These are phyloP conservation scores for Microsporum audouinii DNA, from an alignment of 2,329 filamentous ascomycete genomes.

Conservation along the genomic window DNA sequence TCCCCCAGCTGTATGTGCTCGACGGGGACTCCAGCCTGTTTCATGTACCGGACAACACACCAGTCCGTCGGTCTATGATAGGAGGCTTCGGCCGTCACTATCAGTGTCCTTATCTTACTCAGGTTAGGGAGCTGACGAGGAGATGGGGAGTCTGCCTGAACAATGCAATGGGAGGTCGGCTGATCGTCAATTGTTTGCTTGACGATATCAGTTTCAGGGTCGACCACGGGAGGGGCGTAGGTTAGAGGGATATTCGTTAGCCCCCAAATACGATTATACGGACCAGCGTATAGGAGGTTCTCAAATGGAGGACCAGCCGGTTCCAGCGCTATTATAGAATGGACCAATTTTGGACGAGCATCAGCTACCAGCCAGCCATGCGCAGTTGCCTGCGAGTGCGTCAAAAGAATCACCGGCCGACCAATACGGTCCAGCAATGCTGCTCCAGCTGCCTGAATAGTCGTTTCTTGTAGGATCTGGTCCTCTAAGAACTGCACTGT, in stretches of 20 bases:
- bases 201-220: conserved; percentile 27
- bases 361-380: conserved; percentile 40
- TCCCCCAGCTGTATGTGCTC: conserved; percentile 38
- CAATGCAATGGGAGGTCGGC: conserved; percentile 21
- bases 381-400: conserved; percentile 41
- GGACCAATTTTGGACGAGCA: conserved; percentile 37
- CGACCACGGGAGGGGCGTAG: conserved; percentile 35
- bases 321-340: conserved; percentile 42
- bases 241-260: conserved; percentile 38
- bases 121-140: conserved; percentile 41
- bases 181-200: conserved; percentile 15
- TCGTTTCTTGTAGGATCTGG: conserved; percentile 20
- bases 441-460: conserved; percentile 28
- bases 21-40: conserved; percentile 40
- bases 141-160: conserved; percentile 26
- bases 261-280: conserved; percentile 31
- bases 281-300: conserved; percentile 29
- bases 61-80: conserved; percentile 47
- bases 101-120: conserved; percentile 34
- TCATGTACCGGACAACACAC: conserved; percentile 42
- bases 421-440: conserved; percentile 20
- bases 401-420: conserved; percentile 25
- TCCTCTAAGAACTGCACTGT: conserved; percentile 31
- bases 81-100: conserved; percentile 44
- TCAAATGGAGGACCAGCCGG: conserved; percentile 43